These are phyloP conservation scores for Nicotiana tabacum DNA, from an alignment of 257 asterid species.

Conservation along the genomic window DNA sequence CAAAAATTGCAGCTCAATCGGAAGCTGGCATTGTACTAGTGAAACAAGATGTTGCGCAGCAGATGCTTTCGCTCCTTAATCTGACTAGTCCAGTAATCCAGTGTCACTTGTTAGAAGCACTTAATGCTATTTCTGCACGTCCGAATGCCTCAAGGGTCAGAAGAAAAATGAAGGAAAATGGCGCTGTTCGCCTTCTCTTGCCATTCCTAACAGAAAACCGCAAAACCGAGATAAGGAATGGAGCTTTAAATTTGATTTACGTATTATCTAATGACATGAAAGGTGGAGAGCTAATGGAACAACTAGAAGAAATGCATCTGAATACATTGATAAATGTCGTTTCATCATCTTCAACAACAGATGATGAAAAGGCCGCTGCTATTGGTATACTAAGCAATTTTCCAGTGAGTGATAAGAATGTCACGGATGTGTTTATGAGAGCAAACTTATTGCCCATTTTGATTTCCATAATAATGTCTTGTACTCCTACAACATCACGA, in stretches of 20 bases:
- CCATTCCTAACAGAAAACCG: conserved; percentile 46
- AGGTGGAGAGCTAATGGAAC: conserved; percentile 41
- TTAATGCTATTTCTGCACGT: conserved; percentile 58
- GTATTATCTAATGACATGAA: conserved; percentile 38
- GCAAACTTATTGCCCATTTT: conserved; percentile 43
- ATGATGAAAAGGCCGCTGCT: conserved; percentile 57
- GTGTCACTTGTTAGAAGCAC: conserved; percentile 62
- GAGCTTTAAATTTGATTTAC: conserved; percentile 50
- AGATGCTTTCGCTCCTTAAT: conserved; percentile 82
- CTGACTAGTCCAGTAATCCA: conserved; percentile 74
- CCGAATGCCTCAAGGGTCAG: conserved; percentile 46
- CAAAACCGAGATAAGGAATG: conserved; percentile 34
- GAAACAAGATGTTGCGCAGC: conserved; percentile 61
- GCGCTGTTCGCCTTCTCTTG: conserved; percentile 62
- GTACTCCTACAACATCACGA: conserved; percentile 9
- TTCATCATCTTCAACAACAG: conserved; percentile 34
- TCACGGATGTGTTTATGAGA: conserved; percentile 49
- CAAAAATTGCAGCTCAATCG: conserved; percentile 59
- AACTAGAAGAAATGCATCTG: conserved; percentile 48
- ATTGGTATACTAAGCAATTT: conserved; percentile 68
- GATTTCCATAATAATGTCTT: conserved; percentile 28
- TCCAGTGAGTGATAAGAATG: conserved; percentile 47
- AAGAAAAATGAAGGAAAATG: conserved; percentile 62
- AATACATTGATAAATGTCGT: conserved; percentile 30
- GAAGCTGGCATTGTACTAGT: conserved; percentile 48